A percentile compares a stretch with the other conserved stretches of the same genome.
Conservation (phyloP, 305 asterid species). For the Fraxinus sp. region DNA sequence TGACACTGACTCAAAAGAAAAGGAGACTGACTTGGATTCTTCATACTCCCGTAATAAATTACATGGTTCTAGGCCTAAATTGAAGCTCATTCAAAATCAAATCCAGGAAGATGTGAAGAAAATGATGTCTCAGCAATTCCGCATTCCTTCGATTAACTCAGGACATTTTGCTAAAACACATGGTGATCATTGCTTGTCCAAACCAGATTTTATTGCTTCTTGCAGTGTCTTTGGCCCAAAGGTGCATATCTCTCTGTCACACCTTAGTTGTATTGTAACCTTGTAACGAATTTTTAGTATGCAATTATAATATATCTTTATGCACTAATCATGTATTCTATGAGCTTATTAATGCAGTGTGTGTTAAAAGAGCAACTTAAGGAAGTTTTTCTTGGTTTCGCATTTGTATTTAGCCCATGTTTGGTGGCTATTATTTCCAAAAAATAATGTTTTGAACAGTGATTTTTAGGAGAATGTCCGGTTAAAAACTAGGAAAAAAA, state of each 20-base stretch:
- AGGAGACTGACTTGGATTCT: conserved; percentile 7
- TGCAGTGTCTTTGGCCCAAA: conserved; percentile 84
- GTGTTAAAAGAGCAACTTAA: neutral
- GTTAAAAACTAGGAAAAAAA: too few species aligned
- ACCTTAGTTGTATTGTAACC: conserved; percentile 2
- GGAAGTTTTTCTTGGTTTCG: neutral
- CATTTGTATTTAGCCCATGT: neutral
- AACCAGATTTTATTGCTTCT: conserved; percentile 74
- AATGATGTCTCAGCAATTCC: conserved; percentile 73
- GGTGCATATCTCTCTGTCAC: conserved; percentile 37
- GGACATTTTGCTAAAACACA: conserved; percentile 24
- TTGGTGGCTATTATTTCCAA: neutral
- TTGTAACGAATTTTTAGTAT: neutral
- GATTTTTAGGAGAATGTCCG: neutral
- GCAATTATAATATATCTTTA: neutral
- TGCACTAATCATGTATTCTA: neutral
- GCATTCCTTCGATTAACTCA: conserved; percentile 45
- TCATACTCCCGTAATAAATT: neutral
- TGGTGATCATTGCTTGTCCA: conserved; percentile 22
- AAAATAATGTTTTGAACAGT: too few species aligned
- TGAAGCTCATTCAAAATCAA: conserved; percentile 61
- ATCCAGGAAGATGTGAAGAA: conserved; percentile 83
- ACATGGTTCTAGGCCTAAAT: conserved; percentile 63
- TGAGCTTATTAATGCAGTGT: neutral
- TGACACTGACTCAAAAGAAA: conserved; percentile 1